A percentile compares a stretch with the other conserved stretches of the same genome.
Conservation (phyloP, 306 rosid species). For the Hippophae tibetana region DNA sequence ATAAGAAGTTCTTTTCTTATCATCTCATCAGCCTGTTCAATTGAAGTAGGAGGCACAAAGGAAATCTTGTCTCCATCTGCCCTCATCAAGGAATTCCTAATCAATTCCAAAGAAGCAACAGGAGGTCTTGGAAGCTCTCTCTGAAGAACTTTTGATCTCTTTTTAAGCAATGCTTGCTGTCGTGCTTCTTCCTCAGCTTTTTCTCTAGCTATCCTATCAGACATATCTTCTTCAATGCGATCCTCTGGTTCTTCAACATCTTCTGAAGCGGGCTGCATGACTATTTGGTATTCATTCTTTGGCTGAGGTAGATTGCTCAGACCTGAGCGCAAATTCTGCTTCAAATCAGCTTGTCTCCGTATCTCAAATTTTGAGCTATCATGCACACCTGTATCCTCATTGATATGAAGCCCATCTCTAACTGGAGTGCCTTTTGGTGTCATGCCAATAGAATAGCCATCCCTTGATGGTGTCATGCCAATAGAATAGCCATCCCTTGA, state of each 20-base stretch:
- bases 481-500: slow-evolving; percentile 68
- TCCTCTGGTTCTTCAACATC: slow-evolving; percentile 70
- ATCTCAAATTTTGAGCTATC: slow-evolving; percentile 62
- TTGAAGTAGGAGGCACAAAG: slow-evolving; percentile 77
- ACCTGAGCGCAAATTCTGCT: slow-evolving; percentile 60
- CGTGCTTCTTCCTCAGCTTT: slow-evolving; percentile 84
- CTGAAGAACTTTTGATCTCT: slow-evolving; percentile 87
- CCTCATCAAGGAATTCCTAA: slow-evolving; percentile 66
- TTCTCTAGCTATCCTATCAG: slow-evolving; percentile 85
- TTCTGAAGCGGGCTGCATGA: slow-evolving; percentile 75
- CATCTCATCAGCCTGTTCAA: slow-evolving; percentile 83
- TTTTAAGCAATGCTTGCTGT: slow-evolving; percentile 73
- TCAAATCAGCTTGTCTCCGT: slow-evolving; percentile 66
- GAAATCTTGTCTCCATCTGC: slow-evolving; percentile 93
- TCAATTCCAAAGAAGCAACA: slow-evolving; percentile 60
- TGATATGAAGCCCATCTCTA: slow-evolving; percentile 78
- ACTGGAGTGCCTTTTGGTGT: slow-evolving; percentile 85
- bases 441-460: slow-evolving; percentile 60
- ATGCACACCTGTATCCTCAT: slow-evolving; percentile 64
- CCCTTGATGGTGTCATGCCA: slow-evolving; percentile 84
- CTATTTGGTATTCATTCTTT: slow-evolving; percentile 79
- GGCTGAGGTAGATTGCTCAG: slow-evolving; percentile 66
- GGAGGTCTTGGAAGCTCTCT: slow-evolving; percentile 98
- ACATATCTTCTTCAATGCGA: slow-evolving; percentile 89
- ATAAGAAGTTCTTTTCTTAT: slow-evolving; percentile 60